These are phyloP conservation scores for Wickerhamomyces sp. DNA, from an alignment of 1,139 yeast species.

Conservation along the genomic window DNA sequence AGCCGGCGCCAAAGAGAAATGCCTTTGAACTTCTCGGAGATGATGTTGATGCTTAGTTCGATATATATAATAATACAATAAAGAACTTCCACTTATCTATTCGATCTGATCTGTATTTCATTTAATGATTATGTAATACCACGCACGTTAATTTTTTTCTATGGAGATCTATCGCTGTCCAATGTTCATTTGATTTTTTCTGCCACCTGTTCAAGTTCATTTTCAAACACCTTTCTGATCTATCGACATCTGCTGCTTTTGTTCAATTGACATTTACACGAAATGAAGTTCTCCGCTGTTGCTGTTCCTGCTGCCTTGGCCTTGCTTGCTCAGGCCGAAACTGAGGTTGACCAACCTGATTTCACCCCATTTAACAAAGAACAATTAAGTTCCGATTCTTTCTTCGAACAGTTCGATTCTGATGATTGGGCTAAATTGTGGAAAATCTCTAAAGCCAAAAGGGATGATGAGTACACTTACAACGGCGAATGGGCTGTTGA, in stretches of 20 bases:
- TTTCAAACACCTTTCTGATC: background rate
- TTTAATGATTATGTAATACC: background rate
- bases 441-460: conserved; percentile 59
- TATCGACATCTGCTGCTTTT: too few species aligned
- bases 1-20: conserved; percentile 26
- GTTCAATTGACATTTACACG: background rate
- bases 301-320: conserved; percentile 22
- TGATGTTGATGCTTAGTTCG: conserved; percentile 49
- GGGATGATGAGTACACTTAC: conserved; percentile 50
- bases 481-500: conserved; percentile 73
- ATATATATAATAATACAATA: too few species aligned
- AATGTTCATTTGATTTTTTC: background rate
- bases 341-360: conserved; percentile 22
- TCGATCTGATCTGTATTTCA: background rate
- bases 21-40: conserved; percentile 42
- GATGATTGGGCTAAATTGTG: conserved; percentile 48
- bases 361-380: conserved; percentile 31
- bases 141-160: background rate
- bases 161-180: background rate
- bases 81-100: background rate
- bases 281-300: conserved; percentile 21
- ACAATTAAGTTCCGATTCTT: conserved; percentile 34
- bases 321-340: conserved; percentile 13
- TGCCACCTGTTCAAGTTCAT: conserved; percentile 1
- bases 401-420: conserved; percentile 65